phyloP scores from a whole-genome alignment of 176 grass and related monocot genomes.

The Bothriochloa decipiens region DNA sequence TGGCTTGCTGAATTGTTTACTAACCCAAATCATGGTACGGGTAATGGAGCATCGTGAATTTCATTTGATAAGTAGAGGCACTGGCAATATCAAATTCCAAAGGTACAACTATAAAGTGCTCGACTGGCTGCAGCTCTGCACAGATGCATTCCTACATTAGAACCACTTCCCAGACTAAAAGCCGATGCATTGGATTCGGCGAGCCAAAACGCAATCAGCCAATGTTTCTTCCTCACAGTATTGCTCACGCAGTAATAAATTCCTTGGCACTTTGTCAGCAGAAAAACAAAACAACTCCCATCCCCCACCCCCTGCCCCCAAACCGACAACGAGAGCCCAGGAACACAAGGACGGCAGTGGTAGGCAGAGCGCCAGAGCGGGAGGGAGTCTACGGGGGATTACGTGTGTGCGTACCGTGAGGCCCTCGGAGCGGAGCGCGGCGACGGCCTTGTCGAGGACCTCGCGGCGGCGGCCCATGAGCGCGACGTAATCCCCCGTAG shows the following conservation, averaged over 20 bases:
- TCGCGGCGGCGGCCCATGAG: conserved; percentile 90
- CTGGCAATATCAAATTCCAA: not conserved
- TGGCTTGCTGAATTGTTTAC: not conserved
- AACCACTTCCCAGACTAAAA: not conserved
- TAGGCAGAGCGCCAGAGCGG: not conserved
- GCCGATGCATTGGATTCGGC: not conserved
- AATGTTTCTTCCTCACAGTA: not conserved
- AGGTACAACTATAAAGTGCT: not conserved
- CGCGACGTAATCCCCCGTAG: no score
- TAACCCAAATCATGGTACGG: not conserved
- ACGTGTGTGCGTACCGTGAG: conserved; percentile 49
- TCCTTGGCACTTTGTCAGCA: not conserved
- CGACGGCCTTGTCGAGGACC: conserved; percentile 82
- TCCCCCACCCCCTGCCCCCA: not conserved
- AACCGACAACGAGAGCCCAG: not conserved
- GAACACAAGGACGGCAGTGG: not conserved
- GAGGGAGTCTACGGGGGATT: not conserved
- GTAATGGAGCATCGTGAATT: not conserved
- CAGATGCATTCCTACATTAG: not conserved
- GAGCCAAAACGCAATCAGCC: not conserved
- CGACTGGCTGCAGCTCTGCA: not conserved
- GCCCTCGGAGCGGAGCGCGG: conserved; percentile 62
- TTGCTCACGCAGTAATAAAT: not conserved
- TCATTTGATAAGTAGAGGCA: not conserved
- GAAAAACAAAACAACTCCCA: not conserved